Base-by-base conservation (phyloP, 1,284 basidiomycete species). In the Tylopilus sp. region DNA sequence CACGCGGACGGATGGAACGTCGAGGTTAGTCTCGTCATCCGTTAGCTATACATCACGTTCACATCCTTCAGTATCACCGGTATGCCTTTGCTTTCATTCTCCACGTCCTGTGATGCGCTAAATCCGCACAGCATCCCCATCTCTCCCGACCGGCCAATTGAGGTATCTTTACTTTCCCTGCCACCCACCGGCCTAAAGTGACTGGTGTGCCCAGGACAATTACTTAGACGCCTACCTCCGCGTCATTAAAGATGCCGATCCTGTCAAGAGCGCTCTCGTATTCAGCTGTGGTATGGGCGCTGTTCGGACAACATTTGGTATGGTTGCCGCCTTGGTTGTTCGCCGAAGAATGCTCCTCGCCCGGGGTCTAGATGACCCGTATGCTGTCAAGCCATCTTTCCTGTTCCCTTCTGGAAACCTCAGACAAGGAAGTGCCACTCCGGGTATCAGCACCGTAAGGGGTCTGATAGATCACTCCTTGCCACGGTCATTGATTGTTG, bases 261-360 rank as follows among this genome's bases (percentile, higher is more conserved):
- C 96, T 0, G 71, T 84, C 8, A 77, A 75, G 18, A 93, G 92
- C 0, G 86, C 89, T 0, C 75, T 99, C 15, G 91, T 99, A 2
- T 97, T 99, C 68, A 96, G 92, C 49, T 98, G 97, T 66, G 96
- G 97, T 35, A 95, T 97, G 81, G 97, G 97, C 37, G 92, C 93
- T 3, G 94, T 97, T 0, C 82, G 97, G 35, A 97, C 96, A 2
- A 97, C 96, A 0, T 98, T 98, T 66, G 96, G 92, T 6, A 99
- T 99, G 97, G 84, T 89, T 13, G 92, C 95, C 2, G 95, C 96
- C 1, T 84, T 90, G 53, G 77, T 99, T 21, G 78, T 99, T 1
- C 78, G 97, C 26, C 74, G 96, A 26, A 89, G 87, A 61, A 93
- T 97, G 68, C 74, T 95, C 35, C 78, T 97, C n/a, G 71, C 80